Conservation (phyloP, 176 grass and related monocot species). For the Aegilops umbellulata region DNA sequence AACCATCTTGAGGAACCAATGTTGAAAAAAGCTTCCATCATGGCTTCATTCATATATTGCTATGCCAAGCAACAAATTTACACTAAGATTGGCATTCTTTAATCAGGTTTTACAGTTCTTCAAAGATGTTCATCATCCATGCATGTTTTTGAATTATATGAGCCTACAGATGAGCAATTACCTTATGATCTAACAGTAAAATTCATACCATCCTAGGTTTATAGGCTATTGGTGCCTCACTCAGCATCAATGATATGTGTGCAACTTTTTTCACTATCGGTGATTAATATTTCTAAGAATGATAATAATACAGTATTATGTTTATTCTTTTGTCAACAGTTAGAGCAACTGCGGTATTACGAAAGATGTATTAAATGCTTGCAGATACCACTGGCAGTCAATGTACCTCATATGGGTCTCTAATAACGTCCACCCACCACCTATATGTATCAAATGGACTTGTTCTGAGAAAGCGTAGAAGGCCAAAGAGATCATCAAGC, state of each 20-base stretch:
- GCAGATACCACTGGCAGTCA: constrained; percentile 6
- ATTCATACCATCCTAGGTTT: background rate
- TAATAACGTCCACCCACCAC: constrained; percentile 93
- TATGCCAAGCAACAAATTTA: background rate
- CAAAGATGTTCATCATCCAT: background rate
- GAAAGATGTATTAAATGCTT: constrained; percentile 17
- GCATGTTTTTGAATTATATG: constrained; percentile 24
- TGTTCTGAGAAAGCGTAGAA: constrained; percentile 81
- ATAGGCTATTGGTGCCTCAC: background rate
- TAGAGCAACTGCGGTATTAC: background rate
- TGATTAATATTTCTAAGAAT: constrained; percentile 6
- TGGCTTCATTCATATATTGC: constrained; percentile 10
- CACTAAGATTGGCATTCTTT: background rate
- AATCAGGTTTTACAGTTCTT: constrained; percentile 16
- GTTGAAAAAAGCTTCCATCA: constrained; percentile 7
- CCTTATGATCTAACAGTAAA: constrained; percentile 10
- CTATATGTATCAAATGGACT: constrained; percentile 81
- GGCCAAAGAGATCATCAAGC: constrained; percentile 87
- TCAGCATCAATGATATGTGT: background rate
- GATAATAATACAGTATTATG: constrained; percentile 5
- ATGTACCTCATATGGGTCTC: constrained; percentile 93
- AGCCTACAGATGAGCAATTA: constrained; percentile 2
- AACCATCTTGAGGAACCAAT: constrained; percentile 27
- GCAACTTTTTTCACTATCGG: background rate
- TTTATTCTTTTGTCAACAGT: background rate